Evolutionary conservation across 78 protist genomes (phyloP).

Genomic region (Dictyostelium discoideum): dicty_2.7 NC_007088.5:201501-202000

Average conservation of each 20-base stretch:
- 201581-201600: slow-evolving; percentile 71
- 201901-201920: slow-evolving; percentile 29
- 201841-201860: slow-evolving; percentile 47
- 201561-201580: slow-evolving; percentile 58
- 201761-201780: slow-evolving; percentile 49
- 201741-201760: slow-evolving; percentile 22
- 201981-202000: too few species aligned
- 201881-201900: slow-evolving; percentile 15
- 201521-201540: slow-evolving; percentile 55
- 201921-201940: slow-evolving; percentile 20
- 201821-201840: slow-evolving; percentile 58
- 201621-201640: slow-evolving; percentile 75
- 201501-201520: slow-evolving; percentile 22
- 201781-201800: slow-evolving; percentile 63
- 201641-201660: slow-evolving; percentile 48
- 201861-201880: slow-evolving; percentile 62
- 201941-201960: slow-evolving; percentile 19
- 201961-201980: too few species aligned
- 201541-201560: slow-evolving; percentile 56
- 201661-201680: neutral
- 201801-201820: slow-evolving; percentile 51
- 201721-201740: slow-evolving; percentile 25
- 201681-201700: too few species aligned
- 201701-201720: too few species aligned
- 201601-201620: slow-evolving; percentile 65